Conservation (phyloP, 164 flowering plant species). For the Vitis cinerea region DNA sequence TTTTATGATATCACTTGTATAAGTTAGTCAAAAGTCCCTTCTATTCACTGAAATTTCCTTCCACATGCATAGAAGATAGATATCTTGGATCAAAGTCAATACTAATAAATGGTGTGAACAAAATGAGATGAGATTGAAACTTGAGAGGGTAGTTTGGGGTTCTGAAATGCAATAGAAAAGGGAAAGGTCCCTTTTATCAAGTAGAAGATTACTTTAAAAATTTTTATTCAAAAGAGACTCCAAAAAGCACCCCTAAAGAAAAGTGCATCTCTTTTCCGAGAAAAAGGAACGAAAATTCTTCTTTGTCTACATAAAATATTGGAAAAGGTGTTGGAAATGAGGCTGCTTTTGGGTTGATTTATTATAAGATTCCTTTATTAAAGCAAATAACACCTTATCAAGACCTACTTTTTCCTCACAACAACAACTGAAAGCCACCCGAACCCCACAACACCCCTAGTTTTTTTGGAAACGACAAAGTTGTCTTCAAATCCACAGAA, state of each 20-base stretch:
- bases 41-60: not conserved
- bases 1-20: not conserved
- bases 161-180: too few species aligned
- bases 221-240: slow-evolving; percentile 10
- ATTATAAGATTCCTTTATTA: slow-evolving; percentile 15
- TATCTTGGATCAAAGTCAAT: too few species aligned
- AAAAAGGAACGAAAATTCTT: slow-evolving; percentile 19
- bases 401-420: slow-evolving; percentile 4
- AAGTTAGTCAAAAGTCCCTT: not conserved
- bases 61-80: not conserved
- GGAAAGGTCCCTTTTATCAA: too few species aligned
- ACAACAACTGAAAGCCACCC: slow-evolving; percentile 14
- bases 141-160: too few species aligned
- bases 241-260: slow-evolving; percentile 31
- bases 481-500: slow-evolving; percentile 13
- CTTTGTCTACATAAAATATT: slow-evolving; percentile 22
- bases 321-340: slow-evolving; percentile 16
- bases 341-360: slow-evolving; percentile 14
- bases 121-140: too few species aligned
- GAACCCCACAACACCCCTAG: not conserved
- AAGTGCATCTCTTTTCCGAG: slow-evolving; percentile 13
- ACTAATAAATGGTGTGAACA: too few species aligned
- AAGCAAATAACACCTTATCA: slow-evolving; percentile 12
- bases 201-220: not conserved
- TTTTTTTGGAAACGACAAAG: not conserved